A percentile compares a stretch with the other conserved stretches of the same genome.
These are phyloP conservation scores for Fusarium scirpi DNA, from an alignment of 2,329 filamentous ascomycete genomes.

Conservation along the genomic window DNA sequence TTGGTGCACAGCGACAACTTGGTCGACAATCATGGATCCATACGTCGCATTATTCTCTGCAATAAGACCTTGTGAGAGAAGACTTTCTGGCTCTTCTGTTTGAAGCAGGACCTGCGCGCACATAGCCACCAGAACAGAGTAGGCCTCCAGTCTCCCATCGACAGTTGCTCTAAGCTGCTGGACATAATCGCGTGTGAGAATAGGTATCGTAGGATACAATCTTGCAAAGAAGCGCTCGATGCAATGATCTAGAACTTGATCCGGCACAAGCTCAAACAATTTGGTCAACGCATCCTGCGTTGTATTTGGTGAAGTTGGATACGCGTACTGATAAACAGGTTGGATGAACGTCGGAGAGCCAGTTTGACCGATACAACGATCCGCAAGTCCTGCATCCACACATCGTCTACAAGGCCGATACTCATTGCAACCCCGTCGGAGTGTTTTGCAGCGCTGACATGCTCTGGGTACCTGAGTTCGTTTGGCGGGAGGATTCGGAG, in stretches of 20 bases:
- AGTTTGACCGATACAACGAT: constrained; percentile 52
- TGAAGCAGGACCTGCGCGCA: constrained; percentile 58
- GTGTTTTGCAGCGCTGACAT: constrained; percentile 57
- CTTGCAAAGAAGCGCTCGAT: constrained; percentile 55
- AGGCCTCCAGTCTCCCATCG: constrained; percentile 49
- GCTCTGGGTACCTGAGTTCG: constrained; percentile 58
- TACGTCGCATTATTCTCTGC: constrained; percentile 54
- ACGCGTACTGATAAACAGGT: not conserved
- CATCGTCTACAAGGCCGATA: constrained; percentile 59
- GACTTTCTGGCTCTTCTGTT: constrained; percentile 53
- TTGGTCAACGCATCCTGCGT: constrained; percentile 34
- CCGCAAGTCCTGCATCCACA: constrained; percentile 55
- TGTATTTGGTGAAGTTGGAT: not conserved
- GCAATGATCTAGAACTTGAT: constrained; percentile 54
- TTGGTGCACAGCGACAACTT: constrained; percentile 52
- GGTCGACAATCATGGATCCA: constrained; percentile 55
- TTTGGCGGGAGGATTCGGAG: constrained; percentile 46
- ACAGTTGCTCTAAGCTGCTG: constrained; percentile 43
- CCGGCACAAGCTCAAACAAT: constrained; percentile 52
- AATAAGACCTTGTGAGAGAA: constrained; percentile 50
- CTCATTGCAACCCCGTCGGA: constrained; percentile 60
- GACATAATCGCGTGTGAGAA: constrained; percentile 55
- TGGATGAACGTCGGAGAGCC: constrained; percentile 18
- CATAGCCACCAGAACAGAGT: constrained; percentile 54
- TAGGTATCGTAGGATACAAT: constrained; percentile 58